A percentile compares a stretch with the other conserved stretches of the same genome.
phyloP scores from a whole-genome alignment of 2,329 filamentous ascomycete genomes.

The Trichoderma pleuroti region DNA sequence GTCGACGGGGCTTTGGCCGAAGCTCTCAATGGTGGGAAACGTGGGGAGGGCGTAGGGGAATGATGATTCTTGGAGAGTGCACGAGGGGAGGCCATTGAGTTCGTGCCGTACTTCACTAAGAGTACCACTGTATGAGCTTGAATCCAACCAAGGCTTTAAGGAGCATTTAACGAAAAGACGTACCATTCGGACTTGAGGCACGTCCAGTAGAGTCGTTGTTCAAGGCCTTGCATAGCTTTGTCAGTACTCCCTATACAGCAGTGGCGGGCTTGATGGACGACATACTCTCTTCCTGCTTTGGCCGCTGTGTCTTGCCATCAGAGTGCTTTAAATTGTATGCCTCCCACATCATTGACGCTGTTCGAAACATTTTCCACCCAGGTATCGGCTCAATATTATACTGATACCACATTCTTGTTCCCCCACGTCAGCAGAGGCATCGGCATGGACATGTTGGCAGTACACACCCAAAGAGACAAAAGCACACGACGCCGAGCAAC shows the following conservation, averaged over 20 bases:
- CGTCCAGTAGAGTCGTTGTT: constrained; percentile 3
- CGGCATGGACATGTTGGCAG: neutral
- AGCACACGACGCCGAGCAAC: neutral
- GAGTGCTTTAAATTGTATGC: constrained; percentile 5
- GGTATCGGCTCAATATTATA: constrained; percentile 2
- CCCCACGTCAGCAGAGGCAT: neutral
- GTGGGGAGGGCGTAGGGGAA: constrained; percentile 2
- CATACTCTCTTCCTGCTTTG: constrained; percentile 4
- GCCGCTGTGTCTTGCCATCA: neutral
- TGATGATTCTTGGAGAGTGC: constrained; percentile 1
- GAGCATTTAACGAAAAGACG: too few species aligned
- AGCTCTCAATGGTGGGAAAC: neutral
- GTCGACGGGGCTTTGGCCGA: neutral
- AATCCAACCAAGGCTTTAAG: too few species aligned
- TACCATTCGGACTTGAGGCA: constrained; percentile 6
- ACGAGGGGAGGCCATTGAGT: constrained; percentile 1
- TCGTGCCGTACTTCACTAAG: neutral
- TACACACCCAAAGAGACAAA: constrained; percentile 4
- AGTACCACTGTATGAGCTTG: neutral
- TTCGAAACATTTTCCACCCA: constrained; percentile 7
- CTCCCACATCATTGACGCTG: constrained; percentile 5
- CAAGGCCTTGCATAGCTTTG: neutral
- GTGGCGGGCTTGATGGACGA: neutral
- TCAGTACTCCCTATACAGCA: neutral
- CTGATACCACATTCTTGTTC: constrained; percentile 4